A percentile compares a stretch with the other conserved stretches of the same genome.
Conservation (phyloP, 345 rosid genomes). For the Schrenkiella parvula region DNA sequence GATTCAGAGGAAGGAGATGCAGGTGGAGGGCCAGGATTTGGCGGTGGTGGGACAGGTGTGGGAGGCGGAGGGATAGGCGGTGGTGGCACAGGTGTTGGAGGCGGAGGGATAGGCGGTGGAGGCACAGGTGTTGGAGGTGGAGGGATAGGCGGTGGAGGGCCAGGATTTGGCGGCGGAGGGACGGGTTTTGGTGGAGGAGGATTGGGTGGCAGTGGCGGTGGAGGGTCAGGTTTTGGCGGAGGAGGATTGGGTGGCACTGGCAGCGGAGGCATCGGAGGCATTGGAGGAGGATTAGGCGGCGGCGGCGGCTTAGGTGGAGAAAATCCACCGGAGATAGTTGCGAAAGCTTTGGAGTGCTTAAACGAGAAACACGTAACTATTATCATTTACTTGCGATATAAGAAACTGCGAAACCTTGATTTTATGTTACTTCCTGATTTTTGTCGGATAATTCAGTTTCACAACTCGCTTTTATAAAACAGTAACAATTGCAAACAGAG, state of each 20-base stretch:
- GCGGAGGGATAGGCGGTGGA: too few relatives aligned
- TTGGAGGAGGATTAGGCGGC: slow-evolving; percentile 26
- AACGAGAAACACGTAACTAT: slow-evolving; percentile 55
- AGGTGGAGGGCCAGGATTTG: background rate
- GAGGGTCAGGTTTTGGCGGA: slow-evolving; percentile 4
- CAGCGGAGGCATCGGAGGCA: slow-evolving; percentile 15
- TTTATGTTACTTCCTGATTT: background rate
- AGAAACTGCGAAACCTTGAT: background rate
- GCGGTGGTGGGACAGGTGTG: background rate
- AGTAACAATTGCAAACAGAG: background rate
- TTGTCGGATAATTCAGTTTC: background rate
- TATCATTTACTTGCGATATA: background rate
- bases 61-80: background rate
- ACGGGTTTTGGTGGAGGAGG: background rate
- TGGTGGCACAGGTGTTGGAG: background rate
- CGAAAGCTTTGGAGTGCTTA: slow-evolving; percentile 76
- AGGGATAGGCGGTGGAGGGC: background rate
- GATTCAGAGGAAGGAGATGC: slow-evolving; percentile 25
- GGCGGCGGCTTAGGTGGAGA: slow-evolving; percentile 23
- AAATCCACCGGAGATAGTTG: slow-evolving; percentile 54
- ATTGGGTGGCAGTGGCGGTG: background rate
- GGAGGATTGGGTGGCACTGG: background rate
- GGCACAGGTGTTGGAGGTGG: background rate
- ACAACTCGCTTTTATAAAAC: background rate
- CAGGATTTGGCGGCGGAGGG: slow-evolving; percentile 16